phyloP scores from a whole-genome alignment of 2,329 filamentous ascomycete species.

The Aspergillus ruber region DNA sequence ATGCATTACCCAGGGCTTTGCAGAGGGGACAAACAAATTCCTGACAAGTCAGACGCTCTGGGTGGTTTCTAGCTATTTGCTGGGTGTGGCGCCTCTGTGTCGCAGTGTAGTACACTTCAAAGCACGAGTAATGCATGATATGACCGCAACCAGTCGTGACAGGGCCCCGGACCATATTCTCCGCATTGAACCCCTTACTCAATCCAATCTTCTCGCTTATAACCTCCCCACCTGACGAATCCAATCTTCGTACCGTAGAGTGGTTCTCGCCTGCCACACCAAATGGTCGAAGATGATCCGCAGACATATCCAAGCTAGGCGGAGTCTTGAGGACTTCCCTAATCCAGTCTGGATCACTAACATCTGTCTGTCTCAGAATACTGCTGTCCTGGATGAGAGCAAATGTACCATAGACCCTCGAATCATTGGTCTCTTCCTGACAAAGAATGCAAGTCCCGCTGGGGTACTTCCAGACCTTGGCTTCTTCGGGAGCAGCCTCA shows the following conservation, averaged over 20 bases:
- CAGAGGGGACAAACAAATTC: slow-evolving; percentile 96
- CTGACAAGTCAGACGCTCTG: slow-evolving; percentile 68
- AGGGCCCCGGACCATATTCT: slow-evolving; percentile 62
- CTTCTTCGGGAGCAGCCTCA: slow-evolving; percentile 54
- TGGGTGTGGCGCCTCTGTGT: slow-evolving; percentile 77
- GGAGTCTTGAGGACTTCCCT: slow-evolving; percentile 75
- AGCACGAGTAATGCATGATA: slow-evolving; percentile 97
- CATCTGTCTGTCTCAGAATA: slow-evolving; percentile 79
- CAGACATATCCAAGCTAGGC: slow-evolving; percentile 73
- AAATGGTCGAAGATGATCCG: slow-evolving; percentile 77
- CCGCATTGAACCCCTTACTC: slow-evolving; percentile 78
- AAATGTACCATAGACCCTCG: slow-evolving; percentile 85
- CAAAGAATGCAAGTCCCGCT: slow-evolving; percentile 90
- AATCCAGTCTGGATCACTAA: slow-evolving; percentile 74
- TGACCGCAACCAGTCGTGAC: slow-evolving; percentile 90
- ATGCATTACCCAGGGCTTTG: slow-evolving; percentile 92
- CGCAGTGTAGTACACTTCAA: slow-evolving; percentile 82
- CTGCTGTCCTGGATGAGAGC: slow-evolving; percentile 79
- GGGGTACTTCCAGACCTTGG: slow-evolving; percentile 83
- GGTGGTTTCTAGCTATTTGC: slow-evolving; percentile 91
- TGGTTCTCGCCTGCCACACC: slow-evolving; percentile 85
- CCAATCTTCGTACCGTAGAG: slow-evolving; percentile 67
- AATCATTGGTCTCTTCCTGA: slow-evolving; percentile 90
- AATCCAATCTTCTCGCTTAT: slow-evolving; percentile 71
- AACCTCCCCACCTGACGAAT: slow-evolving; percentile 64